Base-by-base conservation (phyloP, 495 filamentous ascomycete species). In the Penicillium alfredii region DNA sequence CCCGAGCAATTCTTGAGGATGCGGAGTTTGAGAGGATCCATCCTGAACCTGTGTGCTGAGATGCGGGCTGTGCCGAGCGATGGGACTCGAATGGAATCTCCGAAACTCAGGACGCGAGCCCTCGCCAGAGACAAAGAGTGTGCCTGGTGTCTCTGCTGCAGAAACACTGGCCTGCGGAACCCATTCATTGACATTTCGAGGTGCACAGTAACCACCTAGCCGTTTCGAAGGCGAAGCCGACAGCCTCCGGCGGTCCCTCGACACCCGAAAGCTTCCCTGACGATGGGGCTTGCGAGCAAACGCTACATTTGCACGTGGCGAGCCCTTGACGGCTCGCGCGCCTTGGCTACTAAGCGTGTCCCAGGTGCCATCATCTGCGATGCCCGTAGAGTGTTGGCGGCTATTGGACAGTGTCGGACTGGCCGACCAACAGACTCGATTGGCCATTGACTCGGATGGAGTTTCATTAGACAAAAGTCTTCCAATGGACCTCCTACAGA, bases 291-390 rank as follows among this genome's bases (percentile, higher is more conserved):
- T 44, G 17, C 35, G 41, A 24, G 40, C 30, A 30, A 35, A 42
- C 6, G 34, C 33, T 17, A 40, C 33, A 38, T 32, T 41, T n/a
- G 42, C 8, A 17, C 48, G 33, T 33, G 52, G 13, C 7, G 43
- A 29, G 11, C 34, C 12, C 29, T 51, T 40, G 32, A 38, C 24
- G 24, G 35, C 29, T 33, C 49, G 26, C 33, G 45, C 17, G 6
- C 40, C 44, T 4, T 38, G 49, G 25, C 45, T 56, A 42, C 54
- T 57, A 15, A 40, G 28, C n/a, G 40, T 49, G 29, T 58, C 53
- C 11, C 42, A 29, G 7, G 34, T 44, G 33, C 47, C 44, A 16
- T 56, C 53, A 16, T 59, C 51, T 2, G 38, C 23, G 9, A 42
- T 34, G 1, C 53, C 51, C 0, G 20, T 25, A 4, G 58, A 60